Base-by-base conservation (phyloP, 768 basidiomycete species). In the Xanthoconium purpureum region DNA sequence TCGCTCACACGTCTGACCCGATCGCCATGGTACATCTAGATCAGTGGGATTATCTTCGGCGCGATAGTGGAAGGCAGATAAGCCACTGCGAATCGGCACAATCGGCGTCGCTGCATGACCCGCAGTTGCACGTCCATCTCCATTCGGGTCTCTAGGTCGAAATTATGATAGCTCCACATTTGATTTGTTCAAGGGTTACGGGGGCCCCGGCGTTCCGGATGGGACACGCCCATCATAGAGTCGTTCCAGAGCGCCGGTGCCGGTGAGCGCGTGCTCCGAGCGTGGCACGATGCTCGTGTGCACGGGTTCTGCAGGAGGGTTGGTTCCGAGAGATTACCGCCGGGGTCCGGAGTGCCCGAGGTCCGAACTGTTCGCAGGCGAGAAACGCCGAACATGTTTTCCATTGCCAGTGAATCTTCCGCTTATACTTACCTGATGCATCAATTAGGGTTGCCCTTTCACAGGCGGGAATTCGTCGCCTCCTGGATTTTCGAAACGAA, bases 361-460 rank as follows among this genome's bases (percentile, higher is more conserved):
- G 60, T 46, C 60, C 33, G 11, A 14, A 42, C n/a, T 20, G 14
- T 12, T 18, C 50, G 59, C 48, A 50, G 14, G 8, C 14, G 1
- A 2, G 33, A 48, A 55, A 50, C 36, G 15, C 53, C 59, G 59
- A 47, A 33, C 59, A 46, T 50, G 57, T 39, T 29, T 47, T 24
- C 37, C 42, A 52, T 13, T 24, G n/a, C 5, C 17, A 40, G 37
- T 18, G 24, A 24, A 24, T 24, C 24, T 2, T 62, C 60, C 60
- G 60, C 52, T 60, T 30, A 47, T 45, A n/a, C 29, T 40, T 15
- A 28, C 11, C 14, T 40, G 18, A 47, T 35, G 29, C 44, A 24
- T 58, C 61, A 35, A 52, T 63, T 50, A 40, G 40, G 47, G 58
- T 36, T 37, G 38, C 7, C 1, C 0, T 63, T 63, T 61, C 60